These are phyloP conservation scores for Fusarium tjaetaba DNA, from an alignment of 2,329 filamentous ascomycete species.

Conservation along the genomic window DNA sequence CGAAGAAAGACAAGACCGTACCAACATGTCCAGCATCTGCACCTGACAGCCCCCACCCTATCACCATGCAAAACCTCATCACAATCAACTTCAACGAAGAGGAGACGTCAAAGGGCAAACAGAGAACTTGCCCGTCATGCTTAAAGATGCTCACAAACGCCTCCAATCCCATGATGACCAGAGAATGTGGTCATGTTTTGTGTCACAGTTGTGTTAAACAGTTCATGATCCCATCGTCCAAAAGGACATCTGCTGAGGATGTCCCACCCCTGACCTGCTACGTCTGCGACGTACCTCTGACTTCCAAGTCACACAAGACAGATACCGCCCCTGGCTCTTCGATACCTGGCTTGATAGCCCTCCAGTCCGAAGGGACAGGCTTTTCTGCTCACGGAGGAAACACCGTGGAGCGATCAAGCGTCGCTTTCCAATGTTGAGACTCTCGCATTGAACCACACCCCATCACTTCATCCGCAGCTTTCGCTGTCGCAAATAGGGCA, in stretches of 20 bases:
- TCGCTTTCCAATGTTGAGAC: conserved; percentile 81
- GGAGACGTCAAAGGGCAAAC: conserved; percentile 57
- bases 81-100: conserved; percentile 82
- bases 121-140: conserved; percentile 80
- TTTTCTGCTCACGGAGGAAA: conserved; percentile 90
- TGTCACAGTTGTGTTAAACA: conserved; percentile 86
- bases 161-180: conserved; percentile 82
- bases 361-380: conserved; percentile 88
- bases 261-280: conserved; percentile 72
- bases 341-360: conserved; percentile 77
- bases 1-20: conserved; percentile 71
- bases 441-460: background rate
- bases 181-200: conserved; percentile 90
- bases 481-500: conserved; percentile 41
- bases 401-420: conserved; percentile 79
- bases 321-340: conserved; percentile 62
- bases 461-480: conserved; percentile 33
- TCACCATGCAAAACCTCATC: conserved; percentile 82
- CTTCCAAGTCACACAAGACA: conserved; percentile 57
- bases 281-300: conserved; percentile 86
- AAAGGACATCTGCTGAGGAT: conserved; percentile 51
- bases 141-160: conserved; percentile 84
- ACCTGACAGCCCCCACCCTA: conserved; percentile 72
- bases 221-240: conserved; percentile 74
- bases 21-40: conserved; percentile 82